Base-by-base conservation (phyloP, 148 eudicot species). In the Vaccinium vitisidaea region DNA sequence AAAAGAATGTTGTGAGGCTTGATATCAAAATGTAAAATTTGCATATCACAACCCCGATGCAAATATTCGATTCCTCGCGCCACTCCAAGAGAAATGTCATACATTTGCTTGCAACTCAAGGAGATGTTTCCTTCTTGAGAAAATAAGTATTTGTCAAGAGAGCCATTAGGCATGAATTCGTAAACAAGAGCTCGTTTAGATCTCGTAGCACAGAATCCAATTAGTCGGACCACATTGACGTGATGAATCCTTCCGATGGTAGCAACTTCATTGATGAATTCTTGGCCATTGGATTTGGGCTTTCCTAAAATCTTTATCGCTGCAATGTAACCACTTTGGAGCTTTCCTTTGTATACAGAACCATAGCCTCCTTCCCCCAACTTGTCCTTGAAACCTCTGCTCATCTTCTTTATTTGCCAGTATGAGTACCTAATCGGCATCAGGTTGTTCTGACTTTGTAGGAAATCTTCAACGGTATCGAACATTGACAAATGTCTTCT, bases 11-110 rank as follows among this genome's bases (percentile, higher is more conserved):
- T 27, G 30, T 27, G 30, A 27, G 30, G 30, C 30, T 27, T 27
- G 30, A 27, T 27, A 27, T 27, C 30, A 27, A 27, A 27, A 27
- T 27, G 30, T 27, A 27, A 0, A 10, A 86, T 86, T 70, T 83
- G 88, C 88, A 83, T 79, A 27, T 86, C 88, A 21, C 88, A 86
- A 39, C 85, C 88, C 0, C 73, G 36, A 48, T 86, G 88, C 48
- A 86, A 84, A 69, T 86, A 78, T 80, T 86, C 83, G 3, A 86
- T 79, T 23, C 85, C 88, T 67, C 73, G 54, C 1, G 85, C 87
- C 83, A 86, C 87, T 65, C 82, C 84, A 21, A 63, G 27, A 4
- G 85, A 83, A 23, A 86, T 86, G 18, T 77, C 78, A 27, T 75
- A 77, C 83, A 86, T 82, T 54, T 86, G 69, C 43, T 54, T 52